phyloP scores from a whole-genome alignment of 1,284 basidiomycete species.

The Phylloporus sp. region DNA sequence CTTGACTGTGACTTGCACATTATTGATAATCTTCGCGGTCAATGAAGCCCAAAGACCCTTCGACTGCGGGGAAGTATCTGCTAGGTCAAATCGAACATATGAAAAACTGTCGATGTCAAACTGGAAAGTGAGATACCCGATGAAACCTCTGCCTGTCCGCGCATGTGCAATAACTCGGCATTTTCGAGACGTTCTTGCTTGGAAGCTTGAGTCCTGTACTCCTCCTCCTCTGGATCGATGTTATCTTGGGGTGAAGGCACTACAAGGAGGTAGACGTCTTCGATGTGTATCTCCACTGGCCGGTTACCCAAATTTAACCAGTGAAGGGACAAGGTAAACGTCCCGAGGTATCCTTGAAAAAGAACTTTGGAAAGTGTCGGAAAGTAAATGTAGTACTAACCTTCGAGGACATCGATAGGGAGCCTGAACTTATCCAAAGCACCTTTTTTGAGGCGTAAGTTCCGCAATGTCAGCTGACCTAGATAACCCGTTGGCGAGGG shows the following conservation, averaged over 20 bases:
- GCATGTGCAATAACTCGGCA: conserved; percentile 86
- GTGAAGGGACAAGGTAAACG: conserved; percentile 91
- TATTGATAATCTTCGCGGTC: conserved; percentile 93
- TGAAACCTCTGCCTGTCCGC: conserved; percentile 59
- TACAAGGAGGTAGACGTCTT: conserved; percentile 96
- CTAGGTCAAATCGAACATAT: background rate
- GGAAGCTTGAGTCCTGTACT: conserved; percentile 77
- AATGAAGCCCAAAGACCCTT: conserved; percentile 87
- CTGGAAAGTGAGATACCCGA: conserved; percentile 42
- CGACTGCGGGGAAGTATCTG: conserved; percentile 72
- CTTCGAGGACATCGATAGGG: conserved; percentile 96
- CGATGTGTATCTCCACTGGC: conserved; percentile 90
- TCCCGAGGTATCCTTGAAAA: conserved; percentile 87
- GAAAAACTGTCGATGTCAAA: conserved; percentile 2
- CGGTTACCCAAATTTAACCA: conserved; percentile 95
- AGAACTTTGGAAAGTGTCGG: background rate
- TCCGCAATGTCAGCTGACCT: conserved; percentile 86
- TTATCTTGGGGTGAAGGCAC: conserved; percentile 77
- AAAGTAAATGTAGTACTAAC: conserved; percentile 40
- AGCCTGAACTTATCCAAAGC: conserved; percentile 96
- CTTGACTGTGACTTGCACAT: conserved; percentile 94
- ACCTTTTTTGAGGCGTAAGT: conserved; percentile 90
- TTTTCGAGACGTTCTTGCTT: conserved; percentile 91
- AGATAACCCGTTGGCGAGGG: conserved; percentile 15
- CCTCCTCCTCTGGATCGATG: conserved; percentile 87